phyloP scores from a whole-genome alignment of 257 asterid genomes.

The Nyctanthes arbortristis region DNA sequence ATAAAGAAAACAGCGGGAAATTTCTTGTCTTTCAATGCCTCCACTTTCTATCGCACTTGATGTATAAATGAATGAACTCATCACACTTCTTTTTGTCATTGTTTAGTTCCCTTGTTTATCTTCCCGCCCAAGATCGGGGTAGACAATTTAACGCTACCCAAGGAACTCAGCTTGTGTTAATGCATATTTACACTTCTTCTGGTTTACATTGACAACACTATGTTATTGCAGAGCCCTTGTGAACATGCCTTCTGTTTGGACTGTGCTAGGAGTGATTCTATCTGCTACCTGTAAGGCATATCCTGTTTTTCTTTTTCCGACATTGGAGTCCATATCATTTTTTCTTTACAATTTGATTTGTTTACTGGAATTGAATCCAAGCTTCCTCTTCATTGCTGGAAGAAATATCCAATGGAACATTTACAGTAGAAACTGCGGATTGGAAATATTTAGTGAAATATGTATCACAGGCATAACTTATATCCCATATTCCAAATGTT shows the following conservation, averaged over 20 bases:
- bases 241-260: conserved; percentile 96
- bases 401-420: neutral
- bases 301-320: neutral
- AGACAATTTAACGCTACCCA: conserved; percentile 17
- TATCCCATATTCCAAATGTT: neutral
- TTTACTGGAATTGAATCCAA: neutral
- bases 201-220: conserved; percentile 15
- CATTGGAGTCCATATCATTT: neutral
- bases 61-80: neutral
- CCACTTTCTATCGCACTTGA: neutral
- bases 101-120: neutral
- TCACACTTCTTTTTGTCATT: neutral
- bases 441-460: neutral
- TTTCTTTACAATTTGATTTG: neutral
- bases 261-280: conserved; percentile 90
- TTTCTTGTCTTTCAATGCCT: neutral
- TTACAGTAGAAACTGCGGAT: neutral
- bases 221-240: conserved; percentile 87
- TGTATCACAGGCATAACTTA: neutral
- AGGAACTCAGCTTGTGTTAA: conserved; percentile 2
- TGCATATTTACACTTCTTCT: conserved; percentile 7
- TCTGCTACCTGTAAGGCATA: conserved; percentile 86
- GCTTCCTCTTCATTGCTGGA: neutral
- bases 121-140: too few species aligned
- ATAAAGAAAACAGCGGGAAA: neutral